Evolutionary conservation across 805 yeast species (phyloP).

Genomic region (Starmera amethionina): DNA sequence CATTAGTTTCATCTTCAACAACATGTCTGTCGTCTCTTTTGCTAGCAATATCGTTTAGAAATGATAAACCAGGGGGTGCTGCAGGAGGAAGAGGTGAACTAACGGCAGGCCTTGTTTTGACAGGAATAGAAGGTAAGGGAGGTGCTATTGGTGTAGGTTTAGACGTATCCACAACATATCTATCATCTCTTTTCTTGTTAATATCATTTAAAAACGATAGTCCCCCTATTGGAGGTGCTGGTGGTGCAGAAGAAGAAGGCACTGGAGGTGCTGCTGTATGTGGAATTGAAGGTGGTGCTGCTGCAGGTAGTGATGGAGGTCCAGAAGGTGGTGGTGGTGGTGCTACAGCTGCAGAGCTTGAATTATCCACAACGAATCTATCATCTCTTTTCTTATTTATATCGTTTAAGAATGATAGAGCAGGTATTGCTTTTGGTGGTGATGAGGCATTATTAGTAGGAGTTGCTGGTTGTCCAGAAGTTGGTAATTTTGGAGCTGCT

Average conservation of each 20-base stretch:
- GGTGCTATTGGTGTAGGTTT: slow-evolving; percentile 6
- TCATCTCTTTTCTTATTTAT: slow-evolving; percentile 35
- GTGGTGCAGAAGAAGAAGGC: slow-evolving; percentile 8
- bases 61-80: slow-evolving; percentile 23
- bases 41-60: slow-evolving; percentile 34
- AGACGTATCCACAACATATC: slow-evolving; percentile 25
- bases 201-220: slow-evolving; percentile 36
- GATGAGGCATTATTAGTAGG: slow-evolving; percentile 7
- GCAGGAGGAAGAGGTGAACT: slow-evolving; percentile 12
- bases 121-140: slow-evolving; percentile 11
- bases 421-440: slow-evolving; percentile 4
- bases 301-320: slow-evolving; percentile 13
- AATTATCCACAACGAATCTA: slow-evolving; percentile 26
- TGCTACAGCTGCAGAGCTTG: slow-evolving; percentile 9
- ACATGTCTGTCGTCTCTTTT: slow-evolving; percentile 32
- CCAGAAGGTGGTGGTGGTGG: slow-evolving; percentile 15
- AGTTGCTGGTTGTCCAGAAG: slow-evolving; percentile 2
- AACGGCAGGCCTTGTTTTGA: slow-evolving; percentile 7
- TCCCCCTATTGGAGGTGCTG: slow-evolving; percentile 20
- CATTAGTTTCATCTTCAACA: slow-evolving; percentile 20
- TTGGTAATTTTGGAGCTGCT: slow-evolving; percentile 2
- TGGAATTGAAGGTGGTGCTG: slow-evolving; percentile 17
- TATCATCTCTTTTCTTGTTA: slow-evolving; percentile 32
- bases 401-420: slow-evolving; percentile 33
- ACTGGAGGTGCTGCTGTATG: slow-evolving; percentile 17